Conservation (phyloP, 2,329 filamentous ascomycete species). For the Fusarium continuum region DNA sequence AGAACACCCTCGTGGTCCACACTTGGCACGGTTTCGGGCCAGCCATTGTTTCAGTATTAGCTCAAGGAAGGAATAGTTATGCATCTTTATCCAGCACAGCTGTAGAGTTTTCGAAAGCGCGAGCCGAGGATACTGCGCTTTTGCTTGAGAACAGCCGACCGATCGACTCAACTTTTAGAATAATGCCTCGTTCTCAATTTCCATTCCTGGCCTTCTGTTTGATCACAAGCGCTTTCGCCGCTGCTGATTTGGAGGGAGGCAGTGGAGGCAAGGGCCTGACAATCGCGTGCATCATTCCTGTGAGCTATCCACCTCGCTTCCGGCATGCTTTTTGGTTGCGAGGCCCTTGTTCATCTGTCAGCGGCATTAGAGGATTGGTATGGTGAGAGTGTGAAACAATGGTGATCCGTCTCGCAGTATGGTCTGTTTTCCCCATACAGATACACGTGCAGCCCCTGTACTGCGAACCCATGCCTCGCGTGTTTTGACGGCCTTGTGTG, state of each 20-base stretch:
- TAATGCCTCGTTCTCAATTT: constrained; percentile 10
- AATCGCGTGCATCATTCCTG: not conserved
- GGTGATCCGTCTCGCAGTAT: constrained; percentile 14
- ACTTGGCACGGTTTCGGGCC: constrained; percentile 18
- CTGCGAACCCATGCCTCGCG: constrained; percentile 21
- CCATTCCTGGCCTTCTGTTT: constrained; percentile 11
- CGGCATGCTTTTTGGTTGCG: constrained; percentile 3
- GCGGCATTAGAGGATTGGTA: constrained; percentile 8
- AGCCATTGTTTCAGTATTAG: constrained; percentile 41
- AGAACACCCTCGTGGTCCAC: constrained; percentile 17
- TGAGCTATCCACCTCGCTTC: constrained; percentile 18
- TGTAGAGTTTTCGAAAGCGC: not conserved
- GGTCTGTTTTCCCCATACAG: constrained; percentile 27
- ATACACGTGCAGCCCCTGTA: constrained; percentile 30
- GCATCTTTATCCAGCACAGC: constrained; percentile 20
- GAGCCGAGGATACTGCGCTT: constrained; percentile 12
- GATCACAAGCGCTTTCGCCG: constrained; percentile 3
- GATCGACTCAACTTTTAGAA: constrained; percentile 6
- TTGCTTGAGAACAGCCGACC: constrained; percentile 10
- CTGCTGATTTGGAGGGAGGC: not conserved
- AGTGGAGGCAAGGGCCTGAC: constrained; percentile 12
- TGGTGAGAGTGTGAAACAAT: constrained; percentile 8
- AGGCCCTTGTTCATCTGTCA: constrained; percentile 18
- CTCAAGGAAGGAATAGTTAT: constrained; percentile 19
- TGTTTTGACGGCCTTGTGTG: constrained; percentile 15